Percentiles rank a stretch among this genome's conserved stretches.
Evolutionary conservation across 371 early-diverging fungal species (phyloP).

Genomic region (Mucor piriformis): DNA sequence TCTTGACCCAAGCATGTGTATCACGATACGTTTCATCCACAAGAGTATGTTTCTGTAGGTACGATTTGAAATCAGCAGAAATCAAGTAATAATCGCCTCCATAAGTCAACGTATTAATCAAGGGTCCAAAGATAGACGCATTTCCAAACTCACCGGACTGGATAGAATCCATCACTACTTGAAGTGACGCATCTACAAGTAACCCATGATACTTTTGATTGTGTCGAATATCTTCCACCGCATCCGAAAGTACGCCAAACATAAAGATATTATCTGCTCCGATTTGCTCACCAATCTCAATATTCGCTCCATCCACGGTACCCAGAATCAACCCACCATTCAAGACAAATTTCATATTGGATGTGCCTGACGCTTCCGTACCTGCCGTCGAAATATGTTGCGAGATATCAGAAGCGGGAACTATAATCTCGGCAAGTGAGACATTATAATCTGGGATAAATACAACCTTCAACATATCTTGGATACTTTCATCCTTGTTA

Average conservation of each 20-base stretch:
- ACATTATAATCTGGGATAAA: slow-evolving; percentile 95
- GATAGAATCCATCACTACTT: slow-evolving; percentile 76
- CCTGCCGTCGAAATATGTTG: slow-evolving; percentile 94
- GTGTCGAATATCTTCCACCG: slow-evolving; percentile 91
- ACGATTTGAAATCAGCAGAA: slow-evolving; percentile 85
- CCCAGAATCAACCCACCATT: slow-evolving; percentile 93
- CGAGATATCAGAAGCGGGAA: slow-evolving; percentile 93
- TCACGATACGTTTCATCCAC: slow-evolving; percentile 82
- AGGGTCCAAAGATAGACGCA: slow-evolving; percentile 69
- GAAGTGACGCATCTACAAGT: slow-evolving; percentile 74
- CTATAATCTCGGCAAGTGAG: slow-evolving; percentile 85
- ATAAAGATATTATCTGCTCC: slow-evolving; percentile 93
- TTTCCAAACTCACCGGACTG: slow-evolving; percentile 75
- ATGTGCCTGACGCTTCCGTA: slow-evolving; percentile 96
- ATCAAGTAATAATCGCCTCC: slow-evolving; percentile 90
- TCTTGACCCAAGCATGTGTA: slow-evolving; percentile 76
- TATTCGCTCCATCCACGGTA: slow-evolving; percentile 90
- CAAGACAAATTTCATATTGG: slow-evolving; percentile 97
- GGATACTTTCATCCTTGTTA: slow-evolving; percentile 79
- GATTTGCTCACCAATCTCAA: slow-evolving; percentile 93
- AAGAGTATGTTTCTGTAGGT: slow-evolving; percentile 73
- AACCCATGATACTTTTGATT: slow-evolving; percentile 77
- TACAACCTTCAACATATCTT: slow-evolving; percentile 86
- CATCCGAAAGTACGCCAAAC: slow-evolving; percentile 85
- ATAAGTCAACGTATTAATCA: slow-evolving; percentile 76